Evolutionary conservation across 2,329 filamentous ascomycete species (phyloP).

Genomic region (Coniochaeta hoffmannii): DNA sequence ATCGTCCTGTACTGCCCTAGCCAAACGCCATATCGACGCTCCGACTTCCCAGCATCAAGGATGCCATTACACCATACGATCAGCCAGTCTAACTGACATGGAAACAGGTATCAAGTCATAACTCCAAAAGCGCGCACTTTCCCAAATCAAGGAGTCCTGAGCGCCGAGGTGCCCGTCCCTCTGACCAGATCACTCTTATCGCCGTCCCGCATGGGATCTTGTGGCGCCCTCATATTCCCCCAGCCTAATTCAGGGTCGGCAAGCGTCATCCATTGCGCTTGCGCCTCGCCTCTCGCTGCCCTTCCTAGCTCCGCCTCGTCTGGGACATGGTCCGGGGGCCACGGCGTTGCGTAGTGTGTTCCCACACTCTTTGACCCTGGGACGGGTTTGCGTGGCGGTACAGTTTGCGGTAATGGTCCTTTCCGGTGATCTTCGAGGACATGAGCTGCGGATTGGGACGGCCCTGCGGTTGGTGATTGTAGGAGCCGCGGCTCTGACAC

Average conservation of each 20-base stretch:
- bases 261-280: background rate
- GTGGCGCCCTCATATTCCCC: background rate
- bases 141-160: background rate
- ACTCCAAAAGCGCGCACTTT: background rate
- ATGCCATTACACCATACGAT: background rate
- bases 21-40: no score
- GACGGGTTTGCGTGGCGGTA: background rate
- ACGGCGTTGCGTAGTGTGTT: background rate
- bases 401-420: background rate
- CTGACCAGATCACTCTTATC: background rate
- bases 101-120: background rate
- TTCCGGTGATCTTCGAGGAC: background rate
- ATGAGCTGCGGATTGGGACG: background rate
- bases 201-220: background rate
- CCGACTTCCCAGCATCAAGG: background rate
- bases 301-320: background rate
- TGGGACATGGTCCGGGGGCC: background rate
- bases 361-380: background rate
- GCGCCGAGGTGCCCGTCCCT: background rate
- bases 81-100: background rate
- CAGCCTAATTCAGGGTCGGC: background rate
- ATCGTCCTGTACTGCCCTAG: no score
- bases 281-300: background rate
- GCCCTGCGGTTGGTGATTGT: background rate
- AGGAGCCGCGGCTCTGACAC: background rate